A percentile compares a stretch with the other conserved stretches of the same genome.
Conservation (phyloP, 352 stramenopile genomes). For the Pythium phragmitis region DNA sequence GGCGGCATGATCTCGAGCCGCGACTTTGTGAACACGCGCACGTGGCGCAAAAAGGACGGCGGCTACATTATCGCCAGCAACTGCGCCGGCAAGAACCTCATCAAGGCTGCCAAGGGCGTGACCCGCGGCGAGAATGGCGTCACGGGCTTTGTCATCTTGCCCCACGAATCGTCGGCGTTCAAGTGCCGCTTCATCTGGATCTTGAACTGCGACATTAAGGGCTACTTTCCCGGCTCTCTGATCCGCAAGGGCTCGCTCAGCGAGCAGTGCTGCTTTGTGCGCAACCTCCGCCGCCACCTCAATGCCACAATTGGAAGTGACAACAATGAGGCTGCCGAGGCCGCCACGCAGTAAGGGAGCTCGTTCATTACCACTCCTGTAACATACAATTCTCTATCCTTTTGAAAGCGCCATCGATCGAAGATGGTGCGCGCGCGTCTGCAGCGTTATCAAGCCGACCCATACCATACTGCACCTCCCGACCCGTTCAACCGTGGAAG, state of each 20-base stretch:
- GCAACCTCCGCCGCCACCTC: slow-evolving; percentile 75
- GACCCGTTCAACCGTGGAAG: slow-evolving; percentile 7
- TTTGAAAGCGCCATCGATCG: slow-evolving; percentile 11
- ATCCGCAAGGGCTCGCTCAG: slow-evolving; percentile 81
- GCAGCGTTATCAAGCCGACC: neutral
- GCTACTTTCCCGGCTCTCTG: slow-evolving; percentile 74
- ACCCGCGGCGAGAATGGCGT: slow-evolving; percentile 78
- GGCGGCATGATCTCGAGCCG: slow-evolving; percentile 76
- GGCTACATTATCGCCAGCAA: slow-evolving; percentile 68
- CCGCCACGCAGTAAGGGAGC: slow-evolving; percentile 8
- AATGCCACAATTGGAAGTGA: slow-evolving; percentile 45
- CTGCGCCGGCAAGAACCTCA: slow-evolving; percentile 65
- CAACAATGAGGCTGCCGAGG: slow-evolving; percentile 10
- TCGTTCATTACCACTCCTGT: neutral
- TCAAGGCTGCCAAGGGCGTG: slow-evolving; percentile 68
- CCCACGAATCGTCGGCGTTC: slow-evolving; percentile 69
- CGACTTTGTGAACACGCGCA: slow-evolving; percentile 80
- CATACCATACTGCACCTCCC: neutral
- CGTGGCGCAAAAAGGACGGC: slow-evolving; percentile 69
- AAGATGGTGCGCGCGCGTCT: slow-evolving; percentile 6
- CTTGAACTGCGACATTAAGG: slow-evolving; percentile 85
- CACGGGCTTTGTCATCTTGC: slow-evolving; percentile 73
- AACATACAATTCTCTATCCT: neutral
- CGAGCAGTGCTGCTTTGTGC: slow-evolving; percentile 76
- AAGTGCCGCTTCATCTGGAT: slow-evolving; percentile 82